These are phyloP conservation scores for Stellera chamaejasme DNA, from an alignment of 345 rosid genomes.

Conservation along the genomic window DNA sequence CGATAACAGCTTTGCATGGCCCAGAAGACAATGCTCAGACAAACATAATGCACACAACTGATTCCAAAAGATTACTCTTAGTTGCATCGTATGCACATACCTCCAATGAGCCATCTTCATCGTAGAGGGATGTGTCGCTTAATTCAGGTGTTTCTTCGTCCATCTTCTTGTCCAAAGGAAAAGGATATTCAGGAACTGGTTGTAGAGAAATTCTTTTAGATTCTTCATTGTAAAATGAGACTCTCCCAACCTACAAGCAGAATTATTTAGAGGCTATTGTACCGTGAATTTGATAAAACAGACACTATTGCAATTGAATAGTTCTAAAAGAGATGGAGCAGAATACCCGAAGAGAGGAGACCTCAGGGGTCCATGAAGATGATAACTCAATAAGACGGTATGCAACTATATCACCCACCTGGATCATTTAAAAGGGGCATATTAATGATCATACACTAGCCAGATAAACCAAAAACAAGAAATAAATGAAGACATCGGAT, in stretches of 20 bases:
- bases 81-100: slow-evolving; percentile 15
- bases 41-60: too few relatives aligned
- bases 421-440: slow-evolving; percentile 20
- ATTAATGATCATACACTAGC: not conserved
- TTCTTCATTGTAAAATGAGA: slow-evolving; percentile 43
- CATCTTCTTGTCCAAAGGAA: slow-evolving; percentile 30
- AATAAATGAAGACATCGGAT: not conserved
- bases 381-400: slow-evolving; percentile 84
- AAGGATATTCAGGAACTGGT: slow-evolving; percentile 58
- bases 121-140: slow-evolving; percentile 40
- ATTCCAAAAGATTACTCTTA: slow-evolving; percentile 1
- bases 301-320: slow-evolving; percentile 5
- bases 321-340: slow-evolving; percentile 9
- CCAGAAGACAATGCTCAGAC: too few relatives aligned
- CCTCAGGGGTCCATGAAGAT: slow-evolving; percentile 88
- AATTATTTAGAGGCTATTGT: slow-evolving; percentile 10
- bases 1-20: too few relatives aligned
- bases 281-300: slow-evolving; percentile 7
- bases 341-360: slow-evolving; percentile 62
- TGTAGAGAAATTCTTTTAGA: slow-evolving; percentile 45
- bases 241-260: slow-evolving; percentile 66
- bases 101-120: slow-evolving; percentile 78
- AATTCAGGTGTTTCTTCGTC: slow-evolving; percentile 32
- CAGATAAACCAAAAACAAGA: not conserved
- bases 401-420: slow-evolving; percentile 89